These are phyloP conservation scores for Psilocybe mexicana DNA, from an alignment of 1,284 basidiomycete genomes.

Conservation along the genomic window DNA sequence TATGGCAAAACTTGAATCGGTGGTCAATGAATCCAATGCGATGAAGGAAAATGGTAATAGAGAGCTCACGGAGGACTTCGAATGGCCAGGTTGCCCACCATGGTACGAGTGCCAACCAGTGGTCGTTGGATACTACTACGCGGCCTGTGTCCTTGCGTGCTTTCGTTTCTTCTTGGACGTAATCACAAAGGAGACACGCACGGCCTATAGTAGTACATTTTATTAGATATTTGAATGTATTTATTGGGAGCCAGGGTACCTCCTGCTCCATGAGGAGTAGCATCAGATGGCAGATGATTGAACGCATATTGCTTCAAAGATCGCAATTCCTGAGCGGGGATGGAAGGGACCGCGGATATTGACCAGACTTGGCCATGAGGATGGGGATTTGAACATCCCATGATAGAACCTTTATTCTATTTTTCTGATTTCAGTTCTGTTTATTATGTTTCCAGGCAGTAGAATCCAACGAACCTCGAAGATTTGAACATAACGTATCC, in stretches of 20 bases:
- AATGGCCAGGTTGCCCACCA: conserved; percentile 99
- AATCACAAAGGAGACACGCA: conserved; percentile 84
- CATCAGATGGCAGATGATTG: conserved; percentile 34
- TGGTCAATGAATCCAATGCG: neutral
- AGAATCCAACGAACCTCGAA: conserved; percentile 64
- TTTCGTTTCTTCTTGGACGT: conserved; percentile 72
- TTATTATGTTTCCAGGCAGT: neutral
- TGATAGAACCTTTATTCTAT: conserved; percentile 92
- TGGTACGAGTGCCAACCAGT: conserved; percentile 89
- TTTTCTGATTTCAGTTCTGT: neutral
- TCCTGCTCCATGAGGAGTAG: conserved; percentile 58
- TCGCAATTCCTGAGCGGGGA: conserved; percentile 66
- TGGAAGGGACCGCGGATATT: conserved; percentile 71
- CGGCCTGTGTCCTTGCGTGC: conserved; percentile 50
- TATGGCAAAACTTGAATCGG: conserved; percentile 70
- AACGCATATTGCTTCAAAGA: conserved; percentile 61
- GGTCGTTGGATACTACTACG: conserved; percentile 73
- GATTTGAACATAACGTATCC: conserved; percentile 84
- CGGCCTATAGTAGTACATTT: conserved; percentile 31
- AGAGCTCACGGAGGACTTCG: conserved; percentile 71
- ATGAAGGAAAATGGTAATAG: neutral
- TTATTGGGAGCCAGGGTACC: conserved; percentile 31
- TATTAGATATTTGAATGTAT: neutral
- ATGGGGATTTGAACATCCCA: conserved; percentile 97
- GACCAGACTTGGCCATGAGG: conserved; percentile 96